phyloP scores from a whole-genome alignment of 202 grass and related monocot species.

The Elaeis oleifera region DNA sequence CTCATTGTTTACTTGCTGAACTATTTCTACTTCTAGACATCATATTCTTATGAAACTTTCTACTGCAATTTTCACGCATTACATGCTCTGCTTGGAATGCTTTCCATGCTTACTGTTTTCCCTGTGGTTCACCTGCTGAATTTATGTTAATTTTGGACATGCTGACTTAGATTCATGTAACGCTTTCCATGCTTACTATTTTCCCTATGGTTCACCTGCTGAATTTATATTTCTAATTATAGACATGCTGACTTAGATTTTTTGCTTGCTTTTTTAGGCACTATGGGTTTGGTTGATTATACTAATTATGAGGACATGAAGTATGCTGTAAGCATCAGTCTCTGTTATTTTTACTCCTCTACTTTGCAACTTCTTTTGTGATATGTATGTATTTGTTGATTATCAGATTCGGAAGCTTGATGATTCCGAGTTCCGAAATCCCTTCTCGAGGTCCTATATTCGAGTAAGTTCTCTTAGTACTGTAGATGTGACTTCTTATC shows the following conservation, averaged over 20 bases:
- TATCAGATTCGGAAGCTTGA: conserved; percentile 17
- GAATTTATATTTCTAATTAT: neutral
- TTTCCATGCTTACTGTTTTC: no score
- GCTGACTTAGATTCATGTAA: no score
- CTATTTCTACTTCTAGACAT: no score
- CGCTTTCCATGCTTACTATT: no score
- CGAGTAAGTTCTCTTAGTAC: conserved; percentile 6
- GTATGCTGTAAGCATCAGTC: conserved; percentile 14
- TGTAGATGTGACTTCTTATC: no score
- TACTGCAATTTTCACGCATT: no score
- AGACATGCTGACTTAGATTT: neutral
- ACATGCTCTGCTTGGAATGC: no score
- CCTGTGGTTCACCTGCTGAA: no score
- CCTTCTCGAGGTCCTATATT: conserved; percentile 19
- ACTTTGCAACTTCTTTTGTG: no score
- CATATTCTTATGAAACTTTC: no score
- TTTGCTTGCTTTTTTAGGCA: neutral
- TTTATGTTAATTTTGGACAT: neutral
- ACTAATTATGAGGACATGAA: conserved; percentile 25
- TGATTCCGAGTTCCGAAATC: conserved; percentile 20
- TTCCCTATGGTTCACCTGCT: no score
- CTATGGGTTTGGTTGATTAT: conserved; percentile 24
- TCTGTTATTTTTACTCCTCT: neutral
- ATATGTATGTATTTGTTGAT: neutral
- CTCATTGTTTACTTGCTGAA: no score